Evolutionary conservation across 2,329 filamentous ascomycete genomes (phyloP).

Genomic region (Penicillium digitatum): DNA sequence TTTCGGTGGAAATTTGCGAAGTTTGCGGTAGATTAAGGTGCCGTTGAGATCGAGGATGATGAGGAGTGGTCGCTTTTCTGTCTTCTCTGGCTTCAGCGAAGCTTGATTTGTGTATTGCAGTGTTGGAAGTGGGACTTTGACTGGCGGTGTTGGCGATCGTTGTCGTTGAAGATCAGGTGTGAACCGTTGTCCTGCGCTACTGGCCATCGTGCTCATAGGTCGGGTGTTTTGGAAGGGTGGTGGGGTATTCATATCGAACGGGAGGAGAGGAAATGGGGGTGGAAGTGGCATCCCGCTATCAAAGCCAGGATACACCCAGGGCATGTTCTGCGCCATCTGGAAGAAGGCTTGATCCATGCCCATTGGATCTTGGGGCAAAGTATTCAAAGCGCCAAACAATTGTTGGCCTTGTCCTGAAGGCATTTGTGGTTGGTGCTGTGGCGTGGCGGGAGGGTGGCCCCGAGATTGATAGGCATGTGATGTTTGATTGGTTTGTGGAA

Average conservation of each 20-base stretch:
- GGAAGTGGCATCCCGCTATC: not conserved
- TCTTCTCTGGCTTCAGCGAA: constrained; percentile 38
- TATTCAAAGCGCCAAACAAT: constrained; percentile 7
- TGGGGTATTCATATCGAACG: constrained; percentile 8
- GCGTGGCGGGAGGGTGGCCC: not conserved
- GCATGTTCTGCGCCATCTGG: not conserved
- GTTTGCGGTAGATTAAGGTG: constrained; percentile 72
- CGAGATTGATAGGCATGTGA: not conserved
- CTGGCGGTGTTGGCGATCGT: constrained; percentile 11
- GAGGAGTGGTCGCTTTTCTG: constrained; percentile 61
- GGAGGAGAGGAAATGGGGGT: constrained; percentile 10
- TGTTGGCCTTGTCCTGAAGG: not conserved
- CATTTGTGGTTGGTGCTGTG: not conserved
- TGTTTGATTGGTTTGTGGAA: not conserved
- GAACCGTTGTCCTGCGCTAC: not conserved
- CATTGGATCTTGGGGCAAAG: not conserved
- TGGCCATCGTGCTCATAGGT: constrained; percentile 18
- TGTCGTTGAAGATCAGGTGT: constrained; percentile 1
- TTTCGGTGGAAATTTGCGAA: constrained; percentile 45
- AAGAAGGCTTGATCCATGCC: constrained; percentile 10
- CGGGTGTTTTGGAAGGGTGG: constrained; percentile 10
- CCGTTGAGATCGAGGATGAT: constrained; percentile 92
- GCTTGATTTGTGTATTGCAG: constrained; percentile 59
- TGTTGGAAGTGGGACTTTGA: constrained; percentile 53
- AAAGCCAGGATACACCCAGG: not conserved